A percentile compares a stretch with the other conserved stretches of the same genome.
Conservation (phyloP, 768 basidiomycete genomes). For the Lentinus brumalis region DNA sequence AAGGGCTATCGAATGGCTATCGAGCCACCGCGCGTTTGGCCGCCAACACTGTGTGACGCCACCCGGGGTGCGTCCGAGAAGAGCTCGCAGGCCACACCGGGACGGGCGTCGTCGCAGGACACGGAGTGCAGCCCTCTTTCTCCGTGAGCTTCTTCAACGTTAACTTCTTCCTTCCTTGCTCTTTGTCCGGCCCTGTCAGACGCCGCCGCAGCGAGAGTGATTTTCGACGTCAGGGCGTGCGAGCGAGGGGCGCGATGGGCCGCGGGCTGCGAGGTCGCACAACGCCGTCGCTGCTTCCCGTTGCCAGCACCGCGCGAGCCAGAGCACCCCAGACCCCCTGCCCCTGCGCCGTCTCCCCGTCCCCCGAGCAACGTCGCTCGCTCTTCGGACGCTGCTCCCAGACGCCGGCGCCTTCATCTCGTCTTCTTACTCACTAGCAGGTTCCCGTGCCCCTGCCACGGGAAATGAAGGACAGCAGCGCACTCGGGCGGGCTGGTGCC, state of each 20-base stretch:
- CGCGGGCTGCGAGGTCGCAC: neutral
- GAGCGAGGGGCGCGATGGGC: neutral
- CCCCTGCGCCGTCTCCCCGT: neutral
- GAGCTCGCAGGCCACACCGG: no score
- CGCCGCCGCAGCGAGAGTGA: no score
- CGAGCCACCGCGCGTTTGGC: slow-evolving; percentile 12
- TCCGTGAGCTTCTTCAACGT: neutral
- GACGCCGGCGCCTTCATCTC: neutral
- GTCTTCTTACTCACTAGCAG: neutral
- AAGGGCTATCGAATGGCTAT: neutral
- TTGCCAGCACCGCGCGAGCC: neutral
- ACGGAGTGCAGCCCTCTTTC: neutral
- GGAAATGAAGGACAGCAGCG: no score
- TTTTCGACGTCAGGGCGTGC: no score
- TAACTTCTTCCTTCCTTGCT: no score
- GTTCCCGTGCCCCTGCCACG: no score
- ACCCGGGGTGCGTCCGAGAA: no score
- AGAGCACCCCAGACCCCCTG: neutral
- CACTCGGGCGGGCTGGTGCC: no score
- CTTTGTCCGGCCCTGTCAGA: no score
- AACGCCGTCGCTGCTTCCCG: neutral
- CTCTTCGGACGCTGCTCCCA: no score
- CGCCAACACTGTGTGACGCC: slow-evolving; percentile 11
- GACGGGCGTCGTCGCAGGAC: neutral
- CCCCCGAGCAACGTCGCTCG: neutral